Base-by-base conservation (phyloP, 192 early-diverging fungal genomes). In the Entomortierella lignicola region DNA sequence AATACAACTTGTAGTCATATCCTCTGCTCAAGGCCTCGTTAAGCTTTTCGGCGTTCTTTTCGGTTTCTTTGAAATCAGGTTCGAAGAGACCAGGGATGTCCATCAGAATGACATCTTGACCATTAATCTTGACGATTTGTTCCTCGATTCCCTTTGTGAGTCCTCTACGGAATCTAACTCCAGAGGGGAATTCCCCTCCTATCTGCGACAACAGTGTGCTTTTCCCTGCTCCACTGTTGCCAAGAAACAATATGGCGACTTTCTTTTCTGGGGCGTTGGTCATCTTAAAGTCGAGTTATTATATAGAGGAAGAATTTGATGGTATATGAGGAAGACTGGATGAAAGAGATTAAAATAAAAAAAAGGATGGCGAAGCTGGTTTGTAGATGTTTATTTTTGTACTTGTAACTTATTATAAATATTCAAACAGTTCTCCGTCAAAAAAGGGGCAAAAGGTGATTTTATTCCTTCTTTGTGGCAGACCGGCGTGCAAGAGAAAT, bases 141-240 rank as follows among this genome's bases (percentile, higher is more conserved):
- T 10, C 1, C 23, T 61, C 52, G 0, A 55, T 31, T 2, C 7
- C 57, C 17, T 27, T 53, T 1, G 68, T 55, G 39, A 30, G 42
- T 7, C 68, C 59, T 41, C 43, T 4, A 17, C 44, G 15, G 23
- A 70, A 54, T 26, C 1, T 18, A 39, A 53, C 51, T 25, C 68
- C 68, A 2, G 68, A 0, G 3, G 30, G 17, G 31, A 70, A 70
- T 4, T 43, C 39, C 4, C 59, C 57, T 10, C 57, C 67, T 12
- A 60, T 20, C 29, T 61, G 68, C n/a, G 52, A 55, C 12, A 70
- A 58, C 25, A 70, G 34, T 1, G 66, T 60, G 23, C 66, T 69
- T n/a, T 69, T 60, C 26, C 57, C 66, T 11, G 41, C 54, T 1
- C 57, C 66, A 4, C 15, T 13, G 21, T 69, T 69, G 32, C 57